phyloP scores from a whole-genome alignment of 163 green algal genomes.

The Volvox carteri region DNA sequence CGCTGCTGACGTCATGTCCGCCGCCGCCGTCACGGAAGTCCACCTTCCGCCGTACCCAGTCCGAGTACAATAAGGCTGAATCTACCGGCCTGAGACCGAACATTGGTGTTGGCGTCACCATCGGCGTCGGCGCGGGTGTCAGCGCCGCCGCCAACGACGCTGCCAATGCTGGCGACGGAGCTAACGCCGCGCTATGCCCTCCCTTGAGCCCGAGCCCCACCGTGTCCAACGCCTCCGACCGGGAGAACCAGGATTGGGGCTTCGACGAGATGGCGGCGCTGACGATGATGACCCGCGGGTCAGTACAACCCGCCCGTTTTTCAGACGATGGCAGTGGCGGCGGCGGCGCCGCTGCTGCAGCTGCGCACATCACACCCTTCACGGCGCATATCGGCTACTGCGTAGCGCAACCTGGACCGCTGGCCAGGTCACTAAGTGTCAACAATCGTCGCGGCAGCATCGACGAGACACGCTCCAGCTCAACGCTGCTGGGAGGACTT shows the following conservation, averaged over 20 bases:
- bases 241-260: not conserved
- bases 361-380: not conserved
- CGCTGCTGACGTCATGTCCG: not conserved
- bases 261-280: not conserved
- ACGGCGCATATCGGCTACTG: slow-evolving; percentile 31
- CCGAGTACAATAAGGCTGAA: not conserved
- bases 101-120: not conserved
- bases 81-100: not conserved
- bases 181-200: not conserved
- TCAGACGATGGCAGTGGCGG: too few relatives aligned
- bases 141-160: not conserved
- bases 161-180: not conserved
- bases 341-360: not conserved
- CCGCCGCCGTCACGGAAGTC: not conserved
- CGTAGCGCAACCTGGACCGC: not conserved
- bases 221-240: not conserved
- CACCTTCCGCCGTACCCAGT: not conserved
- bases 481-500: not conserved
- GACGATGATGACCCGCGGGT: not conserved
- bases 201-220: not conserved
- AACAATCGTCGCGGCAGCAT: not conserved
- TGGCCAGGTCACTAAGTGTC: not conserved
- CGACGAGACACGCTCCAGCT: not conserved
- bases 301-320: too few relatives aligned
- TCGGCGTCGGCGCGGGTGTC: not conserved